Percentiles rank a stretch among this genome's conserved stretches.
Conservation (phyloP, 805 yeast genomes). For the Metschnikowia lochheadii region DNA sequence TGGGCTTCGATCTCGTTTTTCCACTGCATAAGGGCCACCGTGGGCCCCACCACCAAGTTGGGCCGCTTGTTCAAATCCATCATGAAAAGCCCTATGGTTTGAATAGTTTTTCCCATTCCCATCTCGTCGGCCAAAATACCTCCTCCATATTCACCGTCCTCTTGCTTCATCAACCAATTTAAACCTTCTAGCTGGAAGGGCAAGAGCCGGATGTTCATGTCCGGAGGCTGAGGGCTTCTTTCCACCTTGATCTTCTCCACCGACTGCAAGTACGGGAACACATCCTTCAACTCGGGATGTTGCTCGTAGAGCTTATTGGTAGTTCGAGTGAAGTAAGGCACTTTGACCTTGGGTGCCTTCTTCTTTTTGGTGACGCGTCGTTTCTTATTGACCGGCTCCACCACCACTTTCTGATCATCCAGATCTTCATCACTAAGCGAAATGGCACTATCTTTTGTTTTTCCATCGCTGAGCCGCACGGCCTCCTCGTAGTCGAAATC, state of each 20-base stretch:
- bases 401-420: constrained; percentile 9
- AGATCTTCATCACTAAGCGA: constrained; percentile 25
- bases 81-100: constrained; percentile 85
- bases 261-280: constrained; percentile 60
- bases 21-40: constrained; percentile 99
- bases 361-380: constrained; percentile 24
- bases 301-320: constrained; percentile 63
- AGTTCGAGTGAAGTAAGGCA: constrained; percentile 65
- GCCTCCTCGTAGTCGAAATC: constrained; percentile 7
- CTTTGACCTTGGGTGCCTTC: constrained; percentile 49
- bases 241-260: constrained; percentile 46
- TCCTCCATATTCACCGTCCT: constrained; percentile 72
- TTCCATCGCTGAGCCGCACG: constrained; percentile 1
- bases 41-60: constrained; percentile 90
- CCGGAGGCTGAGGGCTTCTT: constrained; percentile 70
- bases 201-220: constrained; percentile 65
- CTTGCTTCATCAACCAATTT: constrained; percentile 84
- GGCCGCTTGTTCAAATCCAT: constrained; percentile 64
- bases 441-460: constrained; percentile 20
- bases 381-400: constrained; percentile 19
- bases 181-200: constrained; percentile 95
- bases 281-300: constrained; percentile 75
- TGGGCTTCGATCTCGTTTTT: constrained; percentile 85
- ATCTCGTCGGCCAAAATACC: constrained; percentile 97
- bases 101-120: constrained; percentile 99